These are phyloP conservation scores for Begonia fuchsioides DNA, from an alignment of 306 rosid species.

Conservation along the genomic window DNA sequence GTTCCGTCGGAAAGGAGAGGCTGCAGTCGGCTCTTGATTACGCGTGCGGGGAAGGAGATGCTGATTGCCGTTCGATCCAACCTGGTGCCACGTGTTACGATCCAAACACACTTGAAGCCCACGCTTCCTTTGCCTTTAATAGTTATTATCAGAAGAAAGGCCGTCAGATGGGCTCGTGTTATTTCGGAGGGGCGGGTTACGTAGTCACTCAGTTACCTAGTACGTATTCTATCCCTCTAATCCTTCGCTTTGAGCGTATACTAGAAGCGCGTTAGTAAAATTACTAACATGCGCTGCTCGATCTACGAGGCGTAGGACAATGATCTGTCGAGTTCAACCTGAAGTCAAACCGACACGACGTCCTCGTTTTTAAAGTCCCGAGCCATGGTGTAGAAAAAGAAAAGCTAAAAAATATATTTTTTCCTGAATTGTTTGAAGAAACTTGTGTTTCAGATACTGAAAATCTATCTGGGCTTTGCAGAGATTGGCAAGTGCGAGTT, in stretches of 20 bases:
- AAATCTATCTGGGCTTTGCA: constrained; percentile 14
- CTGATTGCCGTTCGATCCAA: constrained; percentile 81
- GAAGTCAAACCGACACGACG: constrained; percentile 5
- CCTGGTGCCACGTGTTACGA: constrained; percentile 52
- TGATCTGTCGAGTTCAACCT: constrained; percentile 7
- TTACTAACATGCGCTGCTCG: constrained; percentile 16
- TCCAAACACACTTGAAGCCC: constrained; percentile 63
- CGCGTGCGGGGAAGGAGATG: constrained; percentile 95
- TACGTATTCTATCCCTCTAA: constrained; percentile 20
- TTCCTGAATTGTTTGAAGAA: too few species aligned
- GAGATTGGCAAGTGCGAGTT: constrained; percentile 72
- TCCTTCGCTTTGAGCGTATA: too few species aligned
- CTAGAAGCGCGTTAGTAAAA: too few species aligned
- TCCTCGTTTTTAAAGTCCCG: too few species aligned
- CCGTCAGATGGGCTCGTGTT: constrained; percentile 77
- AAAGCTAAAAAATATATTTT: too few species aligned
- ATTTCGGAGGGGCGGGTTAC: constrained; percentile 77
- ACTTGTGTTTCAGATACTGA: too few species aligned
- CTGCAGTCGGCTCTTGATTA: constrained; percentile 66
- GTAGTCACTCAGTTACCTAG: constrained; percentile 94
- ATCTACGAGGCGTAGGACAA: constrained; percentile 5
- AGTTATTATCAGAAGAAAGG: constrained; percentile 67
- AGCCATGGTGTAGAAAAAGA: too few species aligned
- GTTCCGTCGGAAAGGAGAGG: constrained; percentile 35
- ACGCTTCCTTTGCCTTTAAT: constrained; percentile 83